Conservation (phyloP, 177 flowering plant genomes). For the Vitis hybrid region DNA sequence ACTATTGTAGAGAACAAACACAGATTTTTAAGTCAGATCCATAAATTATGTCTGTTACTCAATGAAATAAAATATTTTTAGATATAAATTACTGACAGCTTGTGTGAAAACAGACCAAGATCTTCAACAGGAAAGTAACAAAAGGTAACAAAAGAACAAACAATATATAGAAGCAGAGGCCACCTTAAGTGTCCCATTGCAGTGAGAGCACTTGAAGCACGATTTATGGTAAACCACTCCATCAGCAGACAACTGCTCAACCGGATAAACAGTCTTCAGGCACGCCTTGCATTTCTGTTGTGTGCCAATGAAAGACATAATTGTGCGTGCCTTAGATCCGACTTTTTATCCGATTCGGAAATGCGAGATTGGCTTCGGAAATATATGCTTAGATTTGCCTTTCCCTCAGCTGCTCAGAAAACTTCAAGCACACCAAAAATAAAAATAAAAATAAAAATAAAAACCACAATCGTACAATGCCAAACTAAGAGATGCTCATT, state of each 20-base stretch:
- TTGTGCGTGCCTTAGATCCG: constrained; percentile 12
- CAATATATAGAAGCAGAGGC: too few relatives aligned
- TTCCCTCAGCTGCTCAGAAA: too few relatives aligned
- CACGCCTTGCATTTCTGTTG: constrained; percentile 94
- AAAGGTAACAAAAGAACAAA: not conserved
- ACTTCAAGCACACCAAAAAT: too few relatives aligned
- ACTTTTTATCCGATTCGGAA: not conserved
- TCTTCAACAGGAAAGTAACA: not conserved
- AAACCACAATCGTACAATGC: too few relatives aligned
- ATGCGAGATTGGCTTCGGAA: too few relatives aligned
- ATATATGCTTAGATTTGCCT: too few relatives aligned
- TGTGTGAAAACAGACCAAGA: not conserved
- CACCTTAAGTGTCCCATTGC: constrained; percentile 92
- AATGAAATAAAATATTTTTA: not conserved
- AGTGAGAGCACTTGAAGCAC: constrained; percentile 89
- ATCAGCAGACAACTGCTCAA: constrained; percentile 87
- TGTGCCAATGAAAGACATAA: constrained; percentile 81
- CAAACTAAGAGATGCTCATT: not conserved
- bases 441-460: too few relatives aligned
- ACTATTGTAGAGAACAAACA: too few relatives aligned
- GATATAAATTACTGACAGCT: not conserved
- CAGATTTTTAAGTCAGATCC: too few relatives aligned
- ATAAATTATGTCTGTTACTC: not conserved
- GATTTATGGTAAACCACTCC: constrained; percentile 82
- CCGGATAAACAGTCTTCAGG: constrained; percentile 84